Evolutionary conservation across 2,329 filamentous ascomycete species (phyloP).

Genomic region (Chaetomium sp.): DNA sequence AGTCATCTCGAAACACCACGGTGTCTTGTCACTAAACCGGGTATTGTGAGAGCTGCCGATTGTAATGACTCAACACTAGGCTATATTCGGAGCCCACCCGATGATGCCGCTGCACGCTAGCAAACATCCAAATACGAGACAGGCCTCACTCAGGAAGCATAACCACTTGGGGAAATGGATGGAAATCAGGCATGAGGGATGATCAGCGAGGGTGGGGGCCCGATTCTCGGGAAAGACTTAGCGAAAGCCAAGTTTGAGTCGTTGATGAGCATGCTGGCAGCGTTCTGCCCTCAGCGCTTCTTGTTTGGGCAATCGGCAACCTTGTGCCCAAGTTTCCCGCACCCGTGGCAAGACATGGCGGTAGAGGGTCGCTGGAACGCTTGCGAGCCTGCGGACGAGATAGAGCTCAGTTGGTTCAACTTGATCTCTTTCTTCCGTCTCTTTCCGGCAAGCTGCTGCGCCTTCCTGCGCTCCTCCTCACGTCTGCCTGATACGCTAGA

Average conservation of each 20-base stretch:
- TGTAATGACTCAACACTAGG: conserved; percentile 1
- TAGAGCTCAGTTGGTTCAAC: conserved; percentile 62
- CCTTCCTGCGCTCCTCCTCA: conserved; percentile 51
- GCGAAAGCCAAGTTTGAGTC: neutral
- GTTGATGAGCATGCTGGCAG: conserved; percentile 15
- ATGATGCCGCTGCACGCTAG: neutral
- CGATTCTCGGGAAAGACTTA: neutral
- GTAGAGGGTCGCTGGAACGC: conserved; percentile 36
- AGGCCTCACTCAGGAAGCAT: neutral
- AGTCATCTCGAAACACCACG: neutral
- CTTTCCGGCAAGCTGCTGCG: conserved; percentile 57
- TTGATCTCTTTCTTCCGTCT: conserved; percentile 68
- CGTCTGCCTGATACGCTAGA: conserved; percentile 43
- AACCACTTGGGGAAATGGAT: neutral
- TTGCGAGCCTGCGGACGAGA: conserved; percentile 49
- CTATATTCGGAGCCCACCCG: conserved; percentile 14
- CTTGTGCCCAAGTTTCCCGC: conserved; percentile 64
- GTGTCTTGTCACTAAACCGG: conserved; percentile 11
- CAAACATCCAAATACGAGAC: neutral
- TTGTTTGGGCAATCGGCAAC: conserved; percentile 55
- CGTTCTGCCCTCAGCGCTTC: conserved; percentile 27
- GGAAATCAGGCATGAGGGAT: neutral
- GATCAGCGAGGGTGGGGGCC: neutral
- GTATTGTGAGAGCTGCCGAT: conserved; percentile 7
- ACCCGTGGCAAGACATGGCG: conserved; percentile 59